These are phyloP conservation scores for Euphorbia pulcherrima DNA, from an alignment of 345 rosid genomes.

Conservation along the genomic window DNA sequence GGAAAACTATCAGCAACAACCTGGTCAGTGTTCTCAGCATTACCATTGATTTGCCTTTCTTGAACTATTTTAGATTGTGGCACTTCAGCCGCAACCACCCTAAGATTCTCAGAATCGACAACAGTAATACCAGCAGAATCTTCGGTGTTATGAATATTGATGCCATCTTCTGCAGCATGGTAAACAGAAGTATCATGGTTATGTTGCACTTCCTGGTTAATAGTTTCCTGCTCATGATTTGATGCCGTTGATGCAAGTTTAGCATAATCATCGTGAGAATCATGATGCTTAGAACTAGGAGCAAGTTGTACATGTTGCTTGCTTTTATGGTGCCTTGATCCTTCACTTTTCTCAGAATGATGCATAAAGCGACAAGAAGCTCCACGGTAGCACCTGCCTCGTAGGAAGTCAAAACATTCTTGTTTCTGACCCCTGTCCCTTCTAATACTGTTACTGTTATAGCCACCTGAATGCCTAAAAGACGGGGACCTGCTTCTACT, in stretches of 20 bases:
- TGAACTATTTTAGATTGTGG: slow-evolving; percentile 15
- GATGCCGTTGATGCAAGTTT: slow-evolving; percentile 20
- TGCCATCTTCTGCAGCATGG: slow-evolving; percentile 16
- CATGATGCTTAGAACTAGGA: slow-evolving; percentile 18
- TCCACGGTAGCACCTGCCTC: slow-evolving; percentile 61
- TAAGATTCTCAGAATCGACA: slow-evolving; percentile 15
- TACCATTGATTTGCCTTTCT: slow-evolving; percentile 12
- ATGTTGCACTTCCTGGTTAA: slow-evolving; percentile 20
- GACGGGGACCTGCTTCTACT: slow-evolving; percentile 48
- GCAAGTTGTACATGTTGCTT: slow-evolving; percentile 29
- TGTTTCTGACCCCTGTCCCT: slow-evolving; percentile 31
- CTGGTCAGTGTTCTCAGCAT: slow-evolving; percentile 16
- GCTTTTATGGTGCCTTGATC: slow-evolving; percentile 35
- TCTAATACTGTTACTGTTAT: slow-evolving; percentile 23
- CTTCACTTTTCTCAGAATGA: slow-evolving; percentile 34
- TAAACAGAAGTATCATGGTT: slow-evolving; percentile 13
- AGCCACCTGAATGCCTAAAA: slow-evolving; percentile 29
- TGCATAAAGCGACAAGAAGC: slow-evolving; percentile 54
- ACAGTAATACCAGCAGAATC: slow-evolving; percentile 20
- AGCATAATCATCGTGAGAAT: slow-evolving; percentile 23
- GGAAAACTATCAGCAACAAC: slow-evolving; percentile 15
- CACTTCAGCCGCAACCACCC: slow-evolving; percentile 12
- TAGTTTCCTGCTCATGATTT: slow-evolving; percentile 19
- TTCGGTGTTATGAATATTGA: slow-evolving; percentile 12
- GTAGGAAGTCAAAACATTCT: slow-evolving; percentile 52